Conservation (phyloP, 2,329 filamentous ascomycete species). For the Bertia moriformis region DNA sequence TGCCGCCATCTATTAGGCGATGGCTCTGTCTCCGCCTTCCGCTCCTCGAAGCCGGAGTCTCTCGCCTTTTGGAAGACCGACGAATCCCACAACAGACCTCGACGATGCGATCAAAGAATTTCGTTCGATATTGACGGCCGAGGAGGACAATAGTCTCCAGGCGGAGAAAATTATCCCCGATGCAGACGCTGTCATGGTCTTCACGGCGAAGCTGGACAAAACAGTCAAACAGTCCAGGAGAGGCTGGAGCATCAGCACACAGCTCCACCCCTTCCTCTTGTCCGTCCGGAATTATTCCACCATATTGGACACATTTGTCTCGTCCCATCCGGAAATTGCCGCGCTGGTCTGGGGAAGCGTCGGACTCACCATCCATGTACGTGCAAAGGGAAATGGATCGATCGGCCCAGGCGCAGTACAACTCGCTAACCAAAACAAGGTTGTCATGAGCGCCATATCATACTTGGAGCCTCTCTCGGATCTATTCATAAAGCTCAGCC, state of each 20-base stretch:
- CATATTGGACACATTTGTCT: conserved; percentile 20
- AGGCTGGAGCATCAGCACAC: conserved; percentile 12
- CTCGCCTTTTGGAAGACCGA: too few species aligned
- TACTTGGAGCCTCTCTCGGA: conserved; percentile 23
- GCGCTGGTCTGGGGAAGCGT: conserved; percentile 27
- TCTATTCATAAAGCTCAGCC: conserved; percentile 17
- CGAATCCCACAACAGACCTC: neutral
- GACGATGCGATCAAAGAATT: conserved; percentile 3
- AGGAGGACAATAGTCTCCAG: conserved; percentile 3
- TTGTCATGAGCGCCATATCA: conserved; percentile 16
- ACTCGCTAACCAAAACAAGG: too few species aligned
- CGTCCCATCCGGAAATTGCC: conserved; percentile 18
- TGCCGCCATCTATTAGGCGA: too few species aligned
- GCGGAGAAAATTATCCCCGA: conserved; percentile 8
- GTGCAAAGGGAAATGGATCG: too few species aligned
- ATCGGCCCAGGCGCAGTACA: too few species aligned
- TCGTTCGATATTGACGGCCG: conserved; percentile 2
- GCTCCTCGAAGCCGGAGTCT: too few species aligned
- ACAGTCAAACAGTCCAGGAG: conserved; percentile 8
- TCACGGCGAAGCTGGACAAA: conserved; percentile 17
- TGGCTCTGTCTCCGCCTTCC: too few species aligned
- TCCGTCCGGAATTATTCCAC: conserved; percentile 20
- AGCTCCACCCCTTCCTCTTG: conserved; percentile 14
- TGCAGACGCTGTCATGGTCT: conserved; percentile 13
- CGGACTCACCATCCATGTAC: conserved; percentile 21